Base-by-base conservation (phyloP, 2,329 filamentous ascomycete genomes). In the Colletotrichum chrysophilum region DNA sequence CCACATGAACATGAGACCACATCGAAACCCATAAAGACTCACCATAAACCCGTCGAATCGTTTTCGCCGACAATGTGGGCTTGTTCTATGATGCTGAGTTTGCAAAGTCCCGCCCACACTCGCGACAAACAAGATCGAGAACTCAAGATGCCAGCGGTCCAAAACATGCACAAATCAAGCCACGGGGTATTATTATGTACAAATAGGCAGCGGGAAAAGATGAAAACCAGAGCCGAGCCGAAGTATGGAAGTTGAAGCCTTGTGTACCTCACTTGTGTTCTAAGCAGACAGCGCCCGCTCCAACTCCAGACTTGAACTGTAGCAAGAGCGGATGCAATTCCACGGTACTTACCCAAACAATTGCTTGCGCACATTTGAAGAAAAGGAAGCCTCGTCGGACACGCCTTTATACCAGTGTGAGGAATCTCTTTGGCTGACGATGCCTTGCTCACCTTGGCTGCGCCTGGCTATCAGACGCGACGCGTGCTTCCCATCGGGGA, bases 161-260 rank as follows among this genome's bases (percentile, higher is more conserved):
- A 9, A 43, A 43, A 43, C 38, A 10, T 43, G 18, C 4, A 5
- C 16, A 5, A n/a, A 10, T n/a, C 16, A 2, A 43, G 36, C 36
- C 36, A 43, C 1, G 16, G 16, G 0, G 36, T 24, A 24, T 24
- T n/a, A 38, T 18, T 38, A 9, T 9, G 4, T 18, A 9, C 38
- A n/a, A 10, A n/a, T 2, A 43, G 0, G 16, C 8, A 43, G 4
- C 0, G 4, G 16, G 0, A 0, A n/a, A 2, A 2, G 1, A n/a
- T 43, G 3, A 10, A 6, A 3, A 3, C 0, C 38, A n/a, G 8
- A n/a, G 5, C 8, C 8, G 0, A 43, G 8, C 3, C 38, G 38
- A 0, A 1, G 9, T 43, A 6, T 6, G 4, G 4, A n/a, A n/a
- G 3, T 43, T n/a, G 18, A n/a, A 9, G 16, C 38, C 38, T 43